Evolutionary conservation across 75 land plant species (phyloP).

Genomic region (Azolla pinnata): DNA sequence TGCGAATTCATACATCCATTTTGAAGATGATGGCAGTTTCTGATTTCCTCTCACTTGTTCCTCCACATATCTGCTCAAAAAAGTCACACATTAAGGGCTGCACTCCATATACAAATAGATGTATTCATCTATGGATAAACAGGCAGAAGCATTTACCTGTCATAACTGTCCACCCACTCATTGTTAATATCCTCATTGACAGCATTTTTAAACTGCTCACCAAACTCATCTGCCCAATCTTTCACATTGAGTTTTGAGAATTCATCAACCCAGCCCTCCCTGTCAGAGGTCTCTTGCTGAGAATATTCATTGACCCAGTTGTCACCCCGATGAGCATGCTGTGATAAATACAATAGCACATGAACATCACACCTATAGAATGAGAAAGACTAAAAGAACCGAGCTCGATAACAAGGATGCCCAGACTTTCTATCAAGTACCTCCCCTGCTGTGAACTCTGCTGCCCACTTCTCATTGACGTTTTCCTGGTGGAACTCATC

Average conservation of each 20-base stretch:
- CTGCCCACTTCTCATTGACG: conserved; percentile 38
- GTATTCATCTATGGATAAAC: neutral
- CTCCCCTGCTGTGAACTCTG: conserved; percentile 54
- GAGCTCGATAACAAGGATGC: too few relatives aligned
- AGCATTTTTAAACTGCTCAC: conserved; percentile 33
- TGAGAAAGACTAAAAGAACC: too few relatives aligned
- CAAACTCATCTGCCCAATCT: conserved; percentile 91
- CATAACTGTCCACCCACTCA: conserved; percentile 76
- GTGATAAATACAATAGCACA: conserved; percentile 15
- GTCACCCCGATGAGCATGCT: conserved; percentile 46
- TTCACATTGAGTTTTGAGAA: conserved; percentile 62
- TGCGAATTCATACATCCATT: conserved; percentile 65
- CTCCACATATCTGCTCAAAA: conserved; percentile 37
- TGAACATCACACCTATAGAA: too few relatives aligned
- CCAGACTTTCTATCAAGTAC: too few relatives aligned
- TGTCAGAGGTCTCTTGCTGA: conserved; percentile 20
- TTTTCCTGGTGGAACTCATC: conserved; percentile 45
- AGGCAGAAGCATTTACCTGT: conserved; percentile 40
- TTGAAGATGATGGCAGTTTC: conserved; percentile 40
- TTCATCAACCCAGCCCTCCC: conserved; percentile 72
- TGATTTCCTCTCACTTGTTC: conserved; percentile 50
- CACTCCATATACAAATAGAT: neutral
- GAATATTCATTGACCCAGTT: conserved; percentile 60
- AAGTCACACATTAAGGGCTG: neutral
- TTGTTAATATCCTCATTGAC: conserved; percentile 38